phyloP scores from a whole-genome alignment of 164 flowering plant species.

The Magnolia sinica region DNA sequence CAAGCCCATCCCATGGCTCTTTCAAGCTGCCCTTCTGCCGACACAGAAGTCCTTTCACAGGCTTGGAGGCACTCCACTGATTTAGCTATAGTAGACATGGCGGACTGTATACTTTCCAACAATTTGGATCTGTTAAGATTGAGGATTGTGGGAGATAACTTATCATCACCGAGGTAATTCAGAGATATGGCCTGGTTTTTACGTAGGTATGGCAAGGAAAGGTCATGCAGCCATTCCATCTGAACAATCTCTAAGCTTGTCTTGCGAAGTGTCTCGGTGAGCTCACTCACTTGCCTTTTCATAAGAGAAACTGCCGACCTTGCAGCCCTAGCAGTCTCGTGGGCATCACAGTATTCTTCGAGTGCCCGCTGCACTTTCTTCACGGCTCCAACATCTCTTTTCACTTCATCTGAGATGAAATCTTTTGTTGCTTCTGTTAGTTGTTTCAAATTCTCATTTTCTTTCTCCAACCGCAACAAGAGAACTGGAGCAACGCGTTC shows the following conservation, averaged over 20 bases:
- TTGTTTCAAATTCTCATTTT: conserved; percentile 54
- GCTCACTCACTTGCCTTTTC: conserved; percentile 71
- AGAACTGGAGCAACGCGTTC: conserved; percentile 65
- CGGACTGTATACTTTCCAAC: conserved; percentile 62
- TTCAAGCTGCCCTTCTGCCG: conserved; percentile 95
- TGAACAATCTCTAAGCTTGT: conserved; percentile 74
- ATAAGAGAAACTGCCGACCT: conserved; percentile 68
- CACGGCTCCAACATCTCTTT: conserved; percentile 47
- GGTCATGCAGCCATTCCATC: conserved; percentile 84
- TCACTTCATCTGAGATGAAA: conserved; percentile 32
- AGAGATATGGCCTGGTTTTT: conserved; percentile 42
- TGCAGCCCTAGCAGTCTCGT: conserved; percentile 90
- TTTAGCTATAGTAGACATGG: conserved; percentile 57
- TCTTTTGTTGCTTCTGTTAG: conserved; percentile 39
- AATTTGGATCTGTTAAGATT: conserved; percentile 62
- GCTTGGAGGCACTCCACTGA: conserved; percentile 68
- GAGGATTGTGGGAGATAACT: conserved; percentile 42
- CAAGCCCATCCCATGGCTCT: conserved; percentile 99
- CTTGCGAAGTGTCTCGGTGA: conserved; percentile 60
- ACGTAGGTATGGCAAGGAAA: conserved; percentile 34
- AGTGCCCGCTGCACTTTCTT: conserved; percentile 71
- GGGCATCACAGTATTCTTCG: conserved; percentile 86
- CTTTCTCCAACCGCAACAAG: conserved; percentile 55
- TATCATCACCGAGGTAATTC: conserved; percentile 51
- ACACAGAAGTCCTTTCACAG: conserved; percentile 66